These are phyloP conservation scores for Claviceps capensis DNA, from an alignment of 2,329 filamentous ascomycete species.

Conservation along the genomic window DNA sequence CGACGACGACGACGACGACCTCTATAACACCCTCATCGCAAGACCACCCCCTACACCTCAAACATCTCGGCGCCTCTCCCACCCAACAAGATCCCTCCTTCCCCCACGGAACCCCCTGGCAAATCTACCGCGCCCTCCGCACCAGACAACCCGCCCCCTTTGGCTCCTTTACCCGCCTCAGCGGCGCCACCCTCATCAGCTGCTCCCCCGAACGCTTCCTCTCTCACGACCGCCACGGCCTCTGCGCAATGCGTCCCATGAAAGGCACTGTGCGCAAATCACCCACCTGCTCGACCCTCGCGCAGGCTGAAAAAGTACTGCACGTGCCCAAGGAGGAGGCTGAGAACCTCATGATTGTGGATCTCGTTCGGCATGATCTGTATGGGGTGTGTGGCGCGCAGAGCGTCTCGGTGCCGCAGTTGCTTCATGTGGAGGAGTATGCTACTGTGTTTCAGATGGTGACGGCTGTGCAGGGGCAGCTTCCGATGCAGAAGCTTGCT, in stretches of 20 bases:
- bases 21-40: not conserved
- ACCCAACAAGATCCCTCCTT: not conserved
- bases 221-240: slow-evolving; percentile 35
- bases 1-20: not conserved
- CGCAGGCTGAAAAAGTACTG: slow-evolving; percentile 58
- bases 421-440: slow-evolving; percentile 84
- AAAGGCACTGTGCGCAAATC: slow-evolving; percentile 89
- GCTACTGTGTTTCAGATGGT: slow-evolving; percentile 86
- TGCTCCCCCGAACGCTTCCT: slow-evolving; percentile 87
- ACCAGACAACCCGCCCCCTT: slow-evolving; percentile 69
- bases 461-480: slow-evolving; percentile 64
- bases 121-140: slow-evolving; percentile 58
- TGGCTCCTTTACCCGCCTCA: slow-evolving; percentile 66
- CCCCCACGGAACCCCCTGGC: slow-evolving; percentile 38
- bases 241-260: slow-evolving; percentile 78
- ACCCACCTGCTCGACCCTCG: slow-evolving; percentile 48
- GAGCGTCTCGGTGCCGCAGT: slow-evolving; percentile 57
- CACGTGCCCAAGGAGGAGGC: slow-evolving; percentile 79
- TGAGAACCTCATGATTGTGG: slow-evolving; percentile 97
- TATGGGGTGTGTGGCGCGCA: slow-evolving; percentile 70
- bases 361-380: slow-evolving; percentile 87
- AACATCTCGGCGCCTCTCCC: not conserved
- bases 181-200: slow-evolving; percentile 57
- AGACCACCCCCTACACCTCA: not conserved
- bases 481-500: slow-evolving; percentile 22